These are phyloP conservation scores for Syzygium syzygioides DNA, from an alignment of 441 rosid species.

Conservation along the genomic window DNA sequence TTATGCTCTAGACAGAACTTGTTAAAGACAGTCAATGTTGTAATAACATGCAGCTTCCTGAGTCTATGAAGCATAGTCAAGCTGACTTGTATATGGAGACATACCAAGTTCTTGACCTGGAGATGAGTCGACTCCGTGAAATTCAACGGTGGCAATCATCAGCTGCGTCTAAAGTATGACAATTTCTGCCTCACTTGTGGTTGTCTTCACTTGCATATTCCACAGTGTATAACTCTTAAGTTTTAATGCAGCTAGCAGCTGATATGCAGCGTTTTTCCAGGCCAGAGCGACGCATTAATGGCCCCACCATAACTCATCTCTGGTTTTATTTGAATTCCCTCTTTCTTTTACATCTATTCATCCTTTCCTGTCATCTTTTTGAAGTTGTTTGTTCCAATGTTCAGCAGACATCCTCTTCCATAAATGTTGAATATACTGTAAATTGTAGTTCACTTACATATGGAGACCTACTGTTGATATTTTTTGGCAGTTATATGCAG, in stretches of 20 bases:
- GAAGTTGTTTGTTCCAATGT: conserved; percentile 2
- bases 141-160: conserved; percentile 98
- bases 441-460: neutral
- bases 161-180: conserved; percentile 80
- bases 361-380: neutral
- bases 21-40: conserved; percentile 6
- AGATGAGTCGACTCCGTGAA: conserved; percentile 97
- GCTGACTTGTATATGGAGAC: conserved; percentile 96
- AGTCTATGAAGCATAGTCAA: conserved; percentile 99
- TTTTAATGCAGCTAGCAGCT: conserved; percentile 82
- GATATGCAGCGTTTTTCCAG: conserved; percentile 99
- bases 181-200: conserved; percentile 1
- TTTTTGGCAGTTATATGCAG: neutral
- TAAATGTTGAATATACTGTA: neutral
- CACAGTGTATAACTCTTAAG: conserved; percentile 7
- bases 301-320: conserved; percentile 93
- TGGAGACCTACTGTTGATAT: neutral
- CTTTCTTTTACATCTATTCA: neutral
- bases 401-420: neutral
- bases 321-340: conserved; percentile 44
- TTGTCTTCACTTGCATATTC: neutral
- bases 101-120: conserved; percentile 99
- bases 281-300: conserved; percentile 96
- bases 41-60: conserved; percentile 74
- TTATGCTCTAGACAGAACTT: neutral